Evolutionary conservation across 805 yeast genomes (phyloP).

Genomic region (Yamadazyma sp.): DNA sequence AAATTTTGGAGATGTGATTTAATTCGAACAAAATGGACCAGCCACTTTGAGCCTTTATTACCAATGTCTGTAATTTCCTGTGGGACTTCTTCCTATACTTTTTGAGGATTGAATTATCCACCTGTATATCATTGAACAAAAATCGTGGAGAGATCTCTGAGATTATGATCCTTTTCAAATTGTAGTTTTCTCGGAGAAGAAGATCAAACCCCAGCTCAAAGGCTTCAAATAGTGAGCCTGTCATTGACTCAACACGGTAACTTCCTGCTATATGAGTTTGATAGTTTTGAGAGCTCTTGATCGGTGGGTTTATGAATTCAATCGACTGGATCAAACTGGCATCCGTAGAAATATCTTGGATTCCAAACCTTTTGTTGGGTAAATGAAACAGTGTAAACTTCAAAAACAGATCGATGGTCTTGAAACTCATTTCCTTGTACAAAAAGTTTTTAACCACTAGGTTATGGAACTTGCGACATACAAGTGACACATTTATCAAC

Average conservation of each 20-base stretch:
- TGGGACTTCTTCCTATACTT: conserved; percentile 11
- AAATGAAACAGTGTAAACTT: conserved; percentile 37
- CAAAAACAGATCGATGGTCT: conserved; percentile 26
- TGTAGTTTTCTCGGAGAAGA: conserved; percentile 48
- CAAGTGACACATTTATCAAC: conserved; percentile 27
- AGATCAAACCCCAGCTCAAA: conserved; percentile 24
- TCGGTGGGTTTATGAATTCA: conserved; percentile 36
- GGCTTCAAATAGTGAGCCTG: conserved; percentile 21
- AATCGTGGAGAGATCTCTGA: conserved; percentile 53
- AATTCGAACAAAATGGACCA: conserved; percentile 53
- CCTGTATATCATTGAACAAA: conserved; percentile 27
- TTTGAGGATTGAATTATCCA: conserved; percentile 5
- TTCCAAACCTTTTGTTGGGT: conserved; percentile 23
- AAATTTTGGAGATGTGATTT: conserved; percentile 45
- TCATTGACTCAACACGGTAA: conserved; percentile 29
- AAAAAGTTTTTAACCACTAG: conserved; percentile 38
- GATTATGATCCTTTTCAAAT: conserved; percentile 40
- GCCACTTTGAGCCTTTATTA: conserved; percentile 44
- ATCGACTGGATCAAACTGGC: conserved; percentile 31
- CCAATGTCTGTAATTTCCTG: conserved; percentile 32
- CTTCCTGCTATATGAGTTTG: conserved; percentile 37
- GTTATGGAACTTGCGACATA: conserved; percentile 37
- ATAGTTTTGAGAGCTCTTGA: conserved; percentile 20
- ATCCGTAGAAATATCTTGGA: conserved; percentile 28
- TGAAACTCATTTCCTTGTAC: conserved; percentile 34